Conservation (phyloP, 495 filamentous ascomycete genomes). For the Xylaria castorea region DNA sequence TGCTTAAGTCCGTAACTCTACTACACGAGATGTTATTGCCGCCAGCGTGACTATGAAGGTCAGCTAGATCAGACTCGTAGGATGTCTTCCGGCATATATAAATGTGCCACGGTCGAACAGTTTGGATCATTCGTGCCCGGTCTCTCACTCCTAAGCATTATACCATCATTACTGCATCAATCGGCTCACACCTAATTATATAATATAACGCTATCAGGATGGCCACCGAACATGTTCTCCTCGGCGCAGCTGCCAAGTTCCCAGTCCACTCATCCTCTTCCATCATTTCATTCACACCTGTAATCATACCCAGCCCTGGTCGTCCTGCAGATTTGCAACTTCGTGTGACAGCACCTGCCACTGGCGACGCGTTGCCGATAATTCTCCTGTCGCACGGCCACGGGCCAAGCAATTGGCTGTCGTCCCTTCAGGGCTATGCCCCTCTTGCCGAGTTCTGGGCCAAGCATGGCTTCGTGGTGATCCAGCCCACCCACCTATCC, state of each 20-base stretch:
- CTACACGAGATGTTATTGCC: background rate
- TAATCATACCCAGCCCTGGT: constrained; percentile 41
- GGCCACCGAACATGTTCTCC: constrained; percentile 43
- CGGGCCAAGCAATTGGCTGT: constrained; percentile 45
- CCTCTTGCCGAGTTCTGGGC: constrained; percentile 56
- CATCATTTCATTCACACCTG: constrained; percentile 48
- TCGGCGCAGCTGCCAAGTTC: constrained; percentile 49
- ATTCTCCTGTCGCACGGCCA: constrained; percentile 51
- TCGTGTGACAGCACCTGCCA: constrained; percentile 42
- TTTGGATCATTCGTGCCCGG: no score
- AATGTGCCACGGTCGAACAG: background rate
- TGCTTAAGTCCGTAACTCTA: constrained; percentile 1
- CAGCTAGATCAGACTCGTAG: background rate
- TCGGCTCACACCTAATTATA: background rate
- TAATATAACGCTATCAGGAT: constrained; percentile 26
- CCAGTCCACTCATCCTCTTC: constrained; percentile 41
- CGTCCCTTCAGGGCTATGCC: constrained; percentile 49
- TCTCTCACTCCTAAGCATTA: background rate
- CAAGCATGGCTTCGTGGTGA: constrained; percentile 53
- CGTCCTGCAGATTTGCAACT: constrained; percentile 44
- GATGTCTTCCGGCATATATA: background rate
- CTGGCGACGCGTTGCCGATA: constrained; percentile 47
- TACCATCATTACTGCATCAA: background rate
- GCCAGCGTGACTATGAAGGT: background rate
- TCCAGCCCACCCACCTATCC: constrained; percentile 55